Conservation (phyloP, 73 alveolate genomes). For the Blepharisma stoltei region DNA sequence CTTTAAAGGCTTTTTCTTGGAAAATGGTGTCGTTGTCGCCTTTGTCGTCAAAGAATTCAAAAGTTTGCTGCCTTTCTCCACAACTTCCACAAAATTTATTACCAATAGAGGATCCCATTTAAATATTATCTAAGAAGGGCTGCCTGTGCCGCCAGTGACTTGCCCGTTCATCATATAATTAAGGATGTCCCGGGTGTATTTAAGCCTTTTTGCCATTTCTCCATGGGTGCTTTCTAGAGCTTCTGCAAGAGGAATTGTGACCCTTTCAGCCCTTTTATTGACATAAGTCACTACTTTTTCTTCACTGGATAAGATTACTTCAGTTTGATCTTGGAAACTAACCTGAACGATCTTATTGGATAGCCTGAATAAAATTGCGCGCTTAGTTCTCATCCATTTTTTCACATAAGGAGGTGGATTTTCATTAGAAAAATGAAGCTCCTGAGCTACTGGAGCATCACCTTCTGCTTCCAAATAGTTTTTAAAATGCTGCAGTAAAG, state of each 20-base stretch:
- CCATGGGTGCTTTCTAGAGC: constrained; percentile 79
- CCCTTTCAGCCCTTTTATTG: constrained; percentile 79
- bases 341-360: constrained; percentile 86
- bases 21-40: too few species aligned
- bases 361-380: constrained; percentile 87
- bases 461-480: constrained; percentile 51
- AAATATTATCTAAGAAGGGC: too few species aligned
- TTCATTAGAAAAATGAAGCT: constrained; percentile 33
- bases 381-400: constrained; percentile 82
- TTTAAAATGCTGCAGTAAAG: constrained; percentile 48
- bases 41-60: too few species aligned
- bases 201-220: constrained; percentile 89
- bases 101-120: too few species aligned
- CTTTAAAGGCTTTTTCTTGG: too few species aligned
- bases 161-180: constrained; percentile 64
- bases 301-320: constrained; percentile 64
- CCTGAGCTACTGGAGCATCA: background rate
- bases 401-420: constrained; percentile 47
- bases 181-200: constrained; percentile 82
- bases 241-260: constrained; percentile 60
- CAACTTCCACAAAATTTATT: too few species aligned
- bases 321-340: constrained; percentile 90
- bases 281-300: constrained; percentile 79
- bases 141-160: background rate
- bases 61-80: too few species aligned